A percentile compares a stretch with the other conserved stretches of the same genome.
phyloP scores from a whole-genome alignment of 2,329 filamentous ascomycete species.

The Venturia asperata region DNA sequence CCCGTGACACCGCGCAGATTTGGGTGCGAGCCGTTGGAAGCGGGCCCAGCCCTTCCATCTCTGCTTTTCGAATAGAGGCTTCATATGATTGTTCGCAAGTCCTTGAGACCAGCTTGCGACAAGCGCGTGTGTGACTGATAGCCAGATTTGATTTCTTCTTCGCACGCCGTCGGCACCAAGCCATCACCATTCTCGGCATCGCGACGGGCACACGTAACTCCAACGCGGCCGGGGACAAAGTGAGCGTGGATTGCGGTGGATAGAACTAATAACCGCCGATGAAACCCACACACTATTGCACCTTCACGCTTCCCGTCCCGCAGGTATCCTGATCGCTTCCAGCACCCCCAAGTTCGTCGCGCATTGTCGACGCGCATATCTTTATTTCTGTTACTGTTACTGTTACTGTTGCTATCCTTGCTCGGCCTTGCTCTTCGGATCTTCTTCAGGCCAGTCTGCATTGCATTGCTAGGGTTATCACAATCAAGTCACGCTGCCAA shows the following conservation, averaged over 20 bases:
- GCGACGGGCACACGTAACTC: not conserved
- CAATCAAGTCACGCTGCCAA: constrained; percentile 8
- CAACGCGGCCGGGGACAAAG: not conserved
- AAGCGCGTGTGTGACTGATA: not conserved
- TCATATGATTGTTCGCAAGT: not conserved
- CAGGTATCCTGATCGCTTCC: not conserved
- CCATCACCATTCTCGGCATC: not conserved
- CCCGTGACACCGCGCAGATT: constrained; percentile 2
- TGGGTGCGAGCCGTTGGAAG: not conserved
- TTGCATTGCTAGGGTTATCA: constrained; percentile 10
- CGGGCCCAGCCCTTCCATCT: not conserved
- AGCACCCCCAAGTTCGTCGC: not conserved
- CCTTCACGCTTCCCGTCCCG: not conserved
- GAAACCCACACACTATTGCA: not conserved
- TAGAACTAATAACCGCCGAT: not conserved
- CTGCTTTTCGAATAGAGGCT: not conserved
- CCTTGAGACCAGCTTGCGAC: not conserved
- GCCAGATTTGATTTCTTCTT: not conserved
- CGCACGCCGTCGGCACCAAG: not conserved
- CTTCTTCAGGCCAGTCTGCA: constrained; percentile 6
- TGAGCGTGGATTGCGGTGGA: not conserved
- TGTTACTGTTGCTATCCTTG: not conserved
- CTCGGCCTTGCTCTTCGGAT: not conserved
- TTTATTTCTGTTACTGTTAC: too few species aligned
- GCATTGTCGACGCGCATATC: not conserved